Base-by-base conservation (phyloP, 2,329 filamentous ascomycete genomes). In the Aspergillus chevalieri region DNA sequence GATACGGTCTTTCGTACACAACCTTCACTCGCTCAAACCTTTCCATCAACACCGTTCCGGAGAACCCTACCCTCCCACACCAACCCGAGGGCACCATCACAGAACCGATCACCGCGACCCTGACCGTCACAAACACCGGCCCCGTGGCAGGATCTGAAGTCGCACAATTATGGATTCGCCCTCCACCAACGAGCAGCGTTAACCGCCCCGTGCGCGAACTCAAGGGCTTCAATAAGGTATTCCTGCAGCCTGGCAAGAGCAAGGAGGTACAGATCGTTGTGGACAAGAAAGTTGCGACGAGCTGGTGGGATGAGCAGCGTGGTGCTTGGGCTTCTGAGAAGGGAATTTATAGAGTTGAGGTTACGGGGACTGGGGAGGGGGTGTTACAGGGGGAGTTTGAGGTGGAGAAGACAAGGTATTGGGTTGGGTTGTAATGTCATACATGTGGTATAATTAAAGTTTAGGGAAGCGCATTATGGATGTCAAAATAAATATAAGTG, bases 1-100 rank as follows among this genome's bases (percentile, higher is more conserved):
- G 87, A 4, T 82, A 89, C 60, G 87, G 87, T 1, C 75, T 92
- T 1, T 86, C 84, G 9, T 91, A 90, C 68, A 89, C 86, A 0
- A 80, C 72, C 0, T 91, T 91, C 62, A 57, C 62, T 6, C 75
- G 78, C 57, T 78, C 73, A 2, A 71, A 78, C 38, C 70, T 84
- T 1, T 49, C 52, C 3, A 49, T 66, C 50, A 60, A 48, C 21
- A 65, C 56, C 10, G 52, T 53, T 0, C 57, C 63, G 0, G 63
- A 65, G 42, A 52, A 61, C 5, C 6, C 49, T 9, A 64, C 65
- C 1, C 73, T 81, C 17, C 63, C 67, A 0, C 19, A 15, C 34
- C 34, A 38, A 15, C n/a, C n/a, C 10, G 71, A 74, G 0, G 64
- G 63, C 0, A 19, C n/a, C 1, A 22, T 41, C 38, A 41, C 38